Evolutionary conservation across 2,329 filamentous ascomycete species (phyloP).

Genomic region (Tympanopsis confertula): DNA sequence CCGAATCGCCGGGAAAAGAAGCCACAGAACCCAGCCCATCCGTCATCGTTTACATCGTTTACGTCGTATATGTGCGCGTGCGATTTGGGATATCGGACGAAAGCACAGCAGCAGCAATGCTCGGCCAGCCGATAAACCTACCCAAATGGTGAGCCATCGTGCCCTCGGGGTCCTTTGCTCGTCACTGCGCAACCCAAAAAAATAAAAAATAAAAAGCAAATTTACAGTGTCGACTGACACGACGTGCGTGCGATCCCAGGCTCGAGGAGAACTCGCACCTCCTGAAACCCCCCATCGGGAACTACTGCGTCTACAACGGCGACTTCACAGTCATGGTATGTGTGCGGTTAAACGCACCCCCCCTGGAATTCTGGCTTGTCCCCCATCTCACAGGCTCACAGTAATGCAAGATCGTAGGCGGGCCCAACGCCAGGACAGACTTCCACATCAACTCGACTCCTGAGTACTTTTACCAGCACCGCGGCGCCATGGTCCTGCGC

Average conservation of each 20-base stretch:
- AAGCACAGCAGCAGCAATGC: too few relatives aligned
- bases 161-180: not conserved
- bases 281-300: conserved; percentile 87
- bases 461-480: conserved; percentile 97
- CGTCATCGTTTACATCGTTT: too few relatives aligned
- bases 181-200: not conserved
- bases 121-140: conserved; percentile 38
- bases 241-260: conserved; percentile 41
- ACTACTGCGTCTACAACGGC: conserved; percentile 90
- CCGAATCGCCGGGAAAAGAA: too few relatives aligned
- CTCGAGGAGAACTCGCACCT: conserved; percentile 84
- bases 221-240: not conserved
- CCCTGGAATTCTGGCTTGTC: not conserved
- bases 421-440: conserved; percentile 89
- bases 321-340: conserved; percentile 69
- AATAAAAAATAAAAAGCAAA: not conserved
- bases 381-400: not conserved
- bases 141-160: conserved; percentile 39
- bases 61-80: too few relatives aligned
- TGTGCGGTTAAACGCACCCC: conserved; percentile 1
- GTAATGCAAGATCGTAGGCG: conserved; percentile 65
- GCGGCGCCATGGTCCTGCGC: conserved; percentile 85
- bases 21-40: too few relatives aligned
- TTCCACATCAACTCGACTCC: conserved; percentile 96
- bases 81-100: too few relatives aligned